phyloP scores from a whole-genome alignment of 257 asterid species.

The Anisodus tanguticus region DNA sequence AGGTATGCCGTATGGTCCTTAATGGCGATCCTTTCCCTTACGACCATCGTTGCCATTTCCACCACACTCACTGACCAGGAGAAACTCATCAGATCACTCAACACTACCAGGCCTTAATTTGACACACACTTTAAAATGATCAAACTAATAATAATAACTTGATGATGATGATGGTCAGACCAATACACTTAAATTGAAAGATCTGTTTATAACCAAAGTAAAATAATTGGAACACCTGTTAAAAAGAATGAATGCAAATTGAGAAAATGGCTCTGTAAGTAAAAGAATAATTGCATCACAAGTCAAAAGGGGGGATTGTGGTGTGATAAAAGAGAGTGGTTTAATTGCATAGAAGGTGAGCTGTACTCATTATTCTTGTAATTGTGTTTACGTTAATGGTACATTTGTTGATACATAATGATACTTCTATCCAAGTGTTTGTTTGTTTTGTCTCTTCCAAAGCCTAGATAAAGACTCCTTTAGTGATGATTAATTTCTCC shows the following conservation, averaged over 20 bases:
- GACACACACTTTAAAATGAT: background rate
- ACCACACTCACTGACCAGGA: slow-evolving; percentile 71
- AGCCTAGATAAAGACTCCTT: background rate
- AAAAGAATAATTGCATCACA: slow-evolving; percentile 18
- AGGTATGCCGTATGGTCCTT: slow-evolving; percentile 81
- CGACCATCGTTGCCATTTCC: slow-evolving; percentile 93
- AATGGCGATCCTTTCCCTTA: slow-evolving; percentile 70
- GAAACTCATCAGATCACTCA: slow-evolving; percentile 51
- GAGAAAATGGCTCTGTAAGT: slow-evolving; percentile 26
- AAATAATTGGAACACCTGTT: background rate
- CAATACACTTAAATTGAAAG: background rate
- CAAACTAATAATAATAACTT: slow-evolving; percentile 25
- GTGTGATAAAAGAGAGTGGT: background rate
- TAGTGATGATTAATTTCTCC: slow-evolving; percentile 9
- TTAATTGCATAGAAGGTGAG: background rate
- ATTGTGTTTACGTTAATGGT: background rate
- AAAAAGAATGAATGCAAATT: background rate
- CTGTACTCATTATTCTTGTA: background rate
- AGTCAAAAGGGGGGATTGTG: slow-evolving; percentile 7
- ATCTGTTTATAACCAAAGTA: slow-evolving; percentile 19
- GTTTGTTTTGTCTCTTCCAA: slow-evolving; percentile 19
- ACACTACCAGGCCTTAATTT: slow-evolving; percentile 36
- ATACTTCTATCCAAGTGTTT: background rate
- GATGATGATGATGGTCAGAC: background rate
- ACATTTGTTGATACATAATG: slow-evolving; percentile 1